These are phyloP conservation scores for Cladosporium sp. DNA, from an alignment of 2,329 filamentous ascomycete genomes.

Conservation along the genomic window DNA sequence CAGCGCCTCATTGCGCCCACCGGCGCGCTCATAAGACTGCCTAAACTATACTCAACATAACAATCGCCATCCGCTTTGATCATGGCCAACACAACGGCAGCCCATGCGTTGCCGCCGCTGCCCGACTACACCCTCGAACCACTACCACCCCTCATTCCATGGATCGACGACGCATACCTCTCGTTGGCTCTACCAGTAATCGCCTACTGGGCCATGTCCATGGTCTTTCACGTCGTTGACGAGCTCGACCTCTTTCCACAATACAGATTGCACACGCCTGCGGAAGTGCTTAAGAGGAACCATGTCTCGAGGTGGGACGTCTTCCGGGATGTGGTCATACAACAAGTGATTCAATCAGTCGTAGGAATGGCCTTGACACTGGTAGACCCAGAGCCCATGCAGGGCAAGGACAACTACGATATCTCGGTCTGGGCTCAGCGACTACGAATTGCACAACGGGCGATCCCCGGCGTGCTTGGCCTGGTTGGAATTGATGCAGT, in stretches of 20 bases:
- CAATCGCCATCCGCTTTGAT: neutral
- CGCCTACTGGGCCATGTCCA: constrained; percentile 83
- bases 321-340: constrained; percentile 82
- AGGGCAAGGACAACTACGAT: constrained; percentile 78
- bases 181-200: constrained; percentile 71
- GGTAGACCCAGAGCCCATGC: constrained; percentile 69
- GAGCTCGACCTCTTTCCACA: constrained; percentile 79
- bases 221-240: constrained; percentile 85
- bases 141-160: constrained; percentile 67
- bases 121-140: constrained; percentile 72
- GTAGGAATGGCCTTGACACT: constrained; percentile 64
- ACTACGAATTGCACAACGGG: constrained; percentile 71
- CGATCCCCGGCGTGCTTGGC: constrained; percentile 67
- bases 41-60: neutral
- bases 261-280: constrained; percentile 91
- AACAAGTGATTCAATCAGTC: constrained; percentile 82
- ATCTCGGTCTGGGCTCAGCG: constrained; percentile 85
- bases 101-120: constrained; percentile 71
- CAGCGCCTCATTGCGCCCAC: constrained; percentile 5
- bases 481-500: constrained; percentile 71
- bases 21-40: constrained; percentile 1
- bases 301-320: constrained; percentile 81
- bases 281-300: constrained; percentile 82
- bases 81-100: constrained; percentile 41
- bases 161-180: constrained; percentile 76